Percentiles rank a stretch among this genome's conserved stretches.
Conservation (phyloP, 1,139 yeast genomes). For the Lodderomyces parapsilosis region DNA sequence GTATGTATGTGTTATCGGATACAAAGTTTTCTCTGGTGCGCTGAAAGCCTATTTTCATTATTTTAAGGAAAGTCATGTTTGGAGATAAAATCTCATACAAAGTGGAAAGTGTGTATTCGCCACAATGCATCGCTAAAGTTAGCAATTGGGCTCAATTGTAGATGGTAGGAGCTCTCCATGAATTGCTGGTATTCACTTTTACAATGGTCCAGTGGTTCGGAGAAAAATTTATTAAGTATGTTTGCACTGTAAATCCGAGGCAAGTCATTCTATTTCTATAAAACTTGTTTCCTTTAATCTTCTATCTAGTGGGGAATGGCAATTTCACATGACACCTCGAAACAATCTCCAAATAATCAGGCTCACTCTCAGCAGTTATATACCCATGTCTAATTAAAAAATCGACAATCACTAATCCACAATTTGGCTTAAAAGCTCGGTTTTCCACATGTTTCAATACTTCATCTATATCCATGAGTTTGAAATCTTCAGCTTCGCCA, state of each 20-base stretch:
- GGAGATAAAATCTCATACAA: too few relatives aligned
- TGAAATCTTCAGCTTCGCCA: constrained; percentile 79
- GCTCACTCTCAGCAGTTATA: constrained; percentile 60
- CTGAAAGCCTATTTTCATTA: neutral
- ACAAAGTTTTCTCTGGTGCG: neutral
- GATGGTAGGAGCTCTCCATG: too few relatives aligned
- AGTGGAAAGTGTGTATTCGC: too few relatives aligned
- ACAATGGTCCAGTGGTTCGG: too few relatives aligned
- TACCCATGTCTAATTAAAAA: constrained; percentile 82
- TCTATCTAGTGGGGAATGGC: constrained; percentile 57
- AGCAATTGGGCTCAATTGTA: too few relatives aligned
- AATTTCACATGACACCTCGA: constrained; percentile 63
- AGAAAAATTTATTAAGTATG: too few relatives aligned
- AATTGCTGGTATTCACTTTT: too few relatives aligned
- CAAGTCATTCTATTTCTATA: too few relatives aligned
- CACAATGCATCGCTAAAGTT: too few relatives aligned
- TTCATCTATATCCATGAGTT: constrained; percentile 59
- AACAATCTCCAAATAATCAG: constrained; percentile 57
- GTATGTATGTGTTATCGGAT: neutral
- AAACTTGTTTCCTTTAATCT: too few relatives aligned
- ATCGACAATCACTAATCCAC: constrained; percentile 77
- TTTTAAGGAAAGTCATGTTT: too few relatives aligned
- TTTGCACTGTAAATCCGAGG: too few relatives aligned
- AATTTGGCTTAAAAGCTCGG: constrained; percentile 83
- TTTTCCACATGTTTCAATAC: constrained; percentile 45